phyloP scores from a whole-genome alignment of 805 yeast genomes.

The Teunomyces lycoperdinae region DNA sequence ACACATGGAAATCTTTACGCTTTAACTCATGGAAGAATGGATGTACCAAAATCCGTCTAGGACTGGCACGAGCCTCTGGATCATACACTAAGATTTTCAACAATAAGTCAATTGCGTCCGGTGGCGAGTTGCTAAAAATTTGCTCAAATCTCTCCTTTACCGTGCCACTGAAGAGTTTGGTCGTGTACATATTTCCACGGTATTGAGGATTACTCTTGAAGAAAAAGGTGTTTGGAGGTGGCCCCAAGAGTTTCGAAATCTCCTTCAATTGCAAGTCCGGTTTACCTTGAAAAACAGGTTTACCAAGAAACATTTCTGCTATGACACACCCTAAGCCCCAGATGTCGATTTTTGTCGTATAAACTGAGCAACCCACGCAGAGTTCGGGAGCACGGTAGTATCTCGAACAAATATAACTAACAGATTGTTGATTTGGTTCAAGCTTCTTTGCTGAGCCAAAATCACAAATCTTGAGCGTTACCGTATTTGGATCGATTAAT shows the following conservation, averaged over 20 bases:
- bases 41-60: slow-evolving; percentile 81
- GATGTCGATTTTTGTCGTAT: slow-evolving; percentile 88
- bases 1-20: slow-evolving; percentile 47
- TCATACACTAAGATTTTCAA: slow-evolving; percentile 83
- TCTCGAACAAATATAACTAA: slow-evolving; percentile 92
- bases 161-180: slow-evolving; percentile 57
- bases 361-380: slow-evolving; percentile 83
- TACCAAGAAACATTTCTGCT: slow-evolving; percentile 90
- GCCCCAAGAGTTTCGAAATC: slow-evolving; percentile 86
- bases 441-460: slow-evolving; percentile 82
- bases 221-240: slow-evolving; percentile 69
- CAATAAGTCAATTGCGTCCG: slow-evolving; percentile 82
- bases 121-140: slow-evolving; percentile 65
- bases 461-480: slow-evolving; percentile 74
- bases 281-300: slow-evolving; percentile 93
- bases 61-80: slow-evolving; percentile 78
- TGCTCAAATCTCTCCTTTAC: slow-evolving; percentile 47
- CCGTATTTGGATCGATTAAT: slow-evolving; percentile 66
- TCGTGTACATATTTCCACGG: slow-evolving; percentile 70
- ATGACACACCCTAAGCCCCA: slow-evolving; percentile 98
- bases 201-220: slow-evolving; percentile 73
- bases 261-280: slow-evolving; percentile 87
- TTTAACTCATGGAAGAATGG: slow-evolving; percentile 87
- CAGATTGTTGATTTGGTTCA: slow-evolving; percentile 80
- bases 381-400: slow-evolving; percentile 96